Evolutionary conservation across 352 stramenopile genomes (phyloP), one percentile per base, ranked within the genome.

Genomic region (Lagenidium giganteum): DNA sequence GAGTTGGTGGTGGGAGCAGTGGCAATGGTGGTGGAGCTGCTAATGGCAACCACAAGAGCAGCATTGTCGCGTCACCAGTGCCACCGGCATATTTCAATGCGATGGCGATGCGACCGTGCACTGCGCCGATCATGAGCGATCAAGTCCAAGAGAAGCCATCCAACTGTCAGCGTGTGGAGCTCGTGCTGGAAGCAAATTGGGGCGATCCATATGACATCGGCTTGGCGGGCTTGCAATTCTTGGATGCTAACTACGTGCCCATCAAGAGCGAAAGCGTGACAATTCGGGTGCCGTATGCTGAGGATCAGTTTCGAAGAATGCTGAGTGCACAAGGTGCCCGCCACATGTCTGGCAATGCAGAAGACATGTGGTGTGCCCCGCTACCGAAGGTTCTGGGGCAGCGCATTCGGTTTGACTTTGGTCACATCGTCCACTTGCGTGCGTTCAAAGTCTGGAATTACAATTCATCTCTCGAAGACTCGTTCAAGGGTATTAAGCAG

Each of bases 381-480:
- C 45, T 87, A 18, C 53, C 67, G 13, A 57, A 56, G 22, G 33
- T 73, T 12, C 38, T 78, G 5, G 69, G 64, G 23, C n/a, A n/a
- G n/a, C n/a, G n/a, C n/a, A 61, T 90, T 9, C 45, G 38, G 5
- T 44, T 94, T 4, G 54, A 71, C 18, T 86, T 94, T 27, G 47
- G 50, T 1, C 56, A 79, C 5, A 54, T 42, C 17, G 57, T 82
- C 11, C 57, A 28, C 5, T 35, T 87, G 14, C 64, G 67, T 17
- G 77, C 70, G 2, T 50, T 90, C 28, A 83, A 83, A 37, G 54
- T 87, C 18, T 89, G 76, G 75, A 88, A 90, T 32, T 88, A 88
- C 62, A 90, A 89, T 58, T 70, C 72, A 25, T 72, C 64, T 23
- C 52, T 83, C 1, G 82, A 91, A 14, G 74, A 85, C n/a, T 86